These are phyloP conservation scores for Colletotrichum euphorbiae DNA, from an alignment of 2,329 filamentous ascomycete genomes.

Conservation along the genomic window DNA sequence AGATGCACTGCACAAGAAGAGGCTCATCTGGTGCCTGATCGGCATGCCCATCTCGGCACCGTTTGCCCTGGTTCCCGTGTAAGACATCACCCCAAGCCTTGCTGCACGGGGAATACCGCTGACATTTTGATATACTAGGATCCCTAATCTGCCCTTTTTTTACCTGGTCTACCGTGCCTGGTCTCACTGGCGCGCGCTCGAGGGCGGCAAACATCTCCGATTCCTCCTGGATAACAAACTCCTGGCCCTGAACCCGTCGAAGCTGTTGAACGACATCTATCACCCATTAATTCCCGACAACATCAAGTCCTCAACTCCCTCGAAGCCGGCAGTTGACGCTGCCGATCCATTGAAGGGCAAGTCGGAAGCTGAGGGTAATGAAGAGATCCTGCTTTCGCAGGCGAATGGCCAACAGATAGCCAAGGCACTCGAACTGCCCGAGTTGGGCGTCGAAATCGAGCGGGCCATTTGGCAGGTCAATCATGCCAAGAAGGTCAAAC, in stretches of 20 bases:
- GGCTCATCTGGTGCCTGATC: slow-evolving; percentile 83
- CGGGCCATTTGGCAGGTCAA: slow-evolving; percentile 81
- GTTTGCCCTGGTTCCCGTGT: slow-evolving; percentile 88
- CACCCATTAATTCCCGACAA: slow-evolving; percentile 51
- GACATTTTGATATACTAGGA: slow-evolving; percentile 57
- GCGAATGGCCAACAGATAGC: slow-evolving; percentile 69
- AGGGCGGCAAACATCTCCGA: slow-evolving; percentile 85
- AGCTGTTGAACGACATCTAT: slow-evolving; percentile 81
- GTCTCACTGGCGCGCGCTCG: slow-evolving; percentile 90
- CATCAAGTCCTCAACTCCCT: slow-evolving; percentile 50
- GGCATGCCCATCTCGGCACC: slow-evolving; percentile 87
- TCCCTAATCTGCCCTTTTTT: slow-evolving; percentile 97
- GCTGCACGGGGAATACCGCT: slow-evolving; percentile 7
- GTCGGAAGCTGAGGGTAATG: slow-evolving; percentile 43
- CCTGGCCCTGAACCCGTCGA: slow-evolving; percentile 73
- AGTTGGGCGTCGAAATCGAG: slow-evolving; percentile 78
- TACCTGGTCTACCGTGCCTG: slow-evolving; percentile 92
- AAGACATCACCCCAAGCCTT: slow-evolving; percentile 52
- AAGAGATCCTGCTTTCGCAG: slow-evolving; percentile 59
- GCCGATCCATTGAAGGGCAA: slow-evolving; percentile 43
- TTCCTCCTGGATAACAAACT: slow-evolving; percentile 82
- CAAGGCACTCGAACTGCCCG: slow-evolving; percentile 73
- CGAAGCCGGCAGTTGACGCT: slow-evolving; percentile 9
- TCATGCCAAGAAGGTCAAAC: slow-evolving; percentile 56
- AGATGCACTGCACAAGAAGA: slow-evolving; percentile 79